Conservation (phyloP, 2,329 filamentous ascomycete species). For the Aspergillus sojae region DNA sequence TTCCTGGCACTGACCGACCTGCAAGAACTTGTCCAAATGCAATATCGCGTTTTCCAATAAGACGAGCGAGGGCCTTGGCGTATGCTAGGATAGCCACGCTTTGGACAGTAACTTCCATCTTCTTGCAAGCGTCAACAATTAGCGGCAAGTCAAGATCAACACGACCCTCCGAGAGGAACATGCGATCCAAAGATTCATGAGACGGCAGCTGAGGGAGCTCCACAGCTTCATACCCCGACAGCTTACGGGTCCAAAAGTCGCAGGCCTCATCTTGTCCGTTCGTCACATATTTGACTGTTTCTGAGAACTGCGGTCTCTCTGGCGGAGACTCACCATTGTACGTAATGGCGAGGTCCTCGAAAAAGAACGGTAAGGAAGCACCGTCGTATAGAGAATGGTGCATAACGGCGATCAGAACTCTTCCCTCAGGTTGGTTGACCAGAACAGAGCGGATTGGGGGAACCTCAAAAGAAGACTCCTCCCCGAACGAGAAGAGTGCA, state of each 20-base stretch:
- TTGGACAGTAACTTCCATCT: constrained; percentile 34
- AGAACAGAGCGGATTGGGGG: constrained; percentile 41
- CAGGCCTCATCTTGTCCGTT: constrained; percentile 49
- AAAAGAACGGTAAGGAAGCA: constrained; percentile 74
- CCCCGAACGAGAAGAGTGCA: constrained; percentile 18
- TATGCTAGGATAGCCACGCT: constrained; percentile 33
- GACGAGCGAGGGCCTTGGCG: constrained; percentile 31
- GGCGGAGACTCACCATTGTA: constrained; percentile 52
- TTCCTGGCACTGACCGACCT: constrained; percentile 52
- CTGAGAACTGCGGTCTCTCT: constrained; percentile 33
- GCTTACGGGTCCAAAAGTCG: constrained; percentile 26
- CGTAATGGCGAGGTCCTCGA: constrained; percentile 65
- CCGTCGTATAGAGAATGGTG: constrained; percentile 87
- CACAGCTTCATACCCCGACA: constrained; percentile 25
- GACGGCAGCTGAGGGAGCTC: constrained; percentile 23
- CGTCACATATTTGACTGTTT: constrained; percentile 58
- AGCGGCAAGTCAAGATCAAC: constrained; percentile 22
- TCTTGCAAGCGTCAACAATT: constrained; percentile 25
- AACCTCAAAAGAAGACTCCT: constrained; percentile 22
- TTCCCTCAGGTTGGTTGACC: constrained; percentile 30
- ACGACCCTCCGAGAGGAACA: constrained; percentile 23
- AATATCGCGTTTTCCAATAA: constrained; percentile 37
- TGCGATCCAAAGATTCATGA: constrained; percentile 11
- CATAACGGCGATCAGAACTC: constrained; percentile 63
- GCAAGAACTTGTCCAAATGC: constrained; percentile 56